These are phyloP conservation scores for Cyphellophora europaea DNA, from an alignment of 2,329 filamentous ascomycete genomes.

Conservation along the genomic window DNA sequence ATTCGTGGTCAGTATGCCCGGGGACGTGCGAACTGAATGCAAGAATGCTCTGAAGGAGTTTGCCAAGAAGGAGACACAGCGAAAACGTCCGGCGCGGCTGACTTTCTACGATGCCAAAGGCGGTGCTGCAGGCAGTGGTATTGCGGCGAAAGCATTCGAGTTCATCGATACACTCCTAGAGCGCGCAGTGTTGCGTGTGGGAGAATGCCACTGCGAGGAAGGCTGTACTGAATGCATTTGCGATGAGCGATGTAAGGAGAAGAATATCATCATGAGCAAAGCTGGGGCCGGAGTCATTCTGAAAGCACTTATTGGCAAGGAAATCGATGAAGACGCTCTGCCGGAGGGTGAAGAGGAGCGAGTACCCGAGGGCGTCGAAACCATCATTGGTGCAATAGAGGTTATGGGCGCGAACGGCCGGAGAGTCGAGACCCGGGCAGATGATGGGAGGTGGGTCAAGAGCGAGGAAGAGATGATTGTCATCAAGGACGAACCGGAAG, in stretches of 20 bases:
- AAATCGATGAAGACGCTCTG: constrained; percentile 73
- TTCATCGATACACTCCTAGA: constrained; percentile 71
- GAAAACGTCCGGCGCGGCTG: constrained; percentile 77
- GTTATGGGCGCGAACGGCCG: constrained; percentile 36
- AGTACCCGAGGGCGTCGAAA: constrained; percentile 66
- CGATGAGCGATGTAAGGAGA: constrained; percentile 72
- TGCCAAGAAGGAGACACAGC: constrained; percentile 42
- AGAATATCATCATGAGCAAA: constrained; percentile 90
- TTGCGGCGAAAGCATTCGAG: constrained; percentile 88
- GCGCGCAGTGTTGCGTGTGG: constrained; percentile 68
- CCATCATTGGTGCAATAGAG: constrained; percentile 63
- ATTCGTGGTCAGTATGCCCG: constrained; percentile 80
- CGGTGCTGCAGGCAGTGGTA: constrained; percentile 71
- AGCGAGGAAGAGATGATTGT: constrained; percentile 18
- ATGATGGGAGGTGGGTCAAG: constrained; percentile 4
- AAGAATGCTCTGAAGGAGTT: constrained; percentile 86
- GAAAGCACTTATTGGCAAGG: constrained; percentile 61
- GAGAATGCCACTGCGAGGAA: constrained; percentile 63
- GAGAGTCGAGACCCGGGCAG: constrained; percentile 19
- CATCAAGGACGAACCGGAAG: constrained; percentile 19
- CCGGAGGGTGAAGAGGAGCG: constrained; percentile 72
- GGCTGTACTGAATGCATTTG: constrained; percentile 90
- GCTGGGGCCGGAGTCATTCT: constrained; percentile 75
- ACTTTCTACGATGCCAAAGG: constrained; percentile 96
- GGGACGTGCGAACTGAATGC: constrained; percentile 89